Base-by-base conservation (phyloP, 345 rosid genomes). In the Rhizophora mangle region DNA sequence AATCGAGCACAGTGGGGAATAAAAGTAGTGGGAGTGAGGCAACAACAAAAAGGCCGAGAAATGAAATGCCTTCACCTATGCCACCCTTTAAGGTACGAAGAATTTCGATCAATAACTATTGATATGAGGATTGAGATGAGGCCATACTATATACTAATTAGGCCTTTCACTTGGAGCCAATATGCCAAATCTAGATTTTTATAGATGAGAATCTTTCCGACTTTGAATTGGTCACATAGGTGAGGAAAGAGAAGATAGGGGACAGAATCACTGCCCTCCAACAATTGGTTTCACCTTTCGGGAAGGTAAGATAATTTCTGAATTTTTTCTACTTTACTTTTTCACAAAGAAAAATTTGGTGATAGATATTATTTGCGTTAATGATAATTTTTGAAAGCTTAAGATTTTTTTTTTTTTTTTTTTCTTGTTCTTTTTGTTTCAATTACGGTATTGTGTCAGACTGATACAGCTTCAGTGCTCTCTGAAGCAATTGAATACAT, bases 201-300 rank as follows among this genome's bases (percentile, higher is more conserved):
- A n/a, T 64, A 57, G 60, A 77, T 74, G 69, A 78, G 34, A 70
- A 73, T 60, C 43, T 47, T 34, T 34, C 57, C 62, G 70, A 76
- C 61, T 71, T 63, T 71, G 62, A 26, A 39, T 39, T 39, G 3
- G 39, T 63, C 30, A 68, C 47, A 47, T 75, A 95, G 99, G 99
- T 83, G 86, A 89, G 92, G 82, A 95, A 92, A 87, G 98, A 90
- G 89, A 95, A 95, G 87, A 90, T 88, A 93, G 98, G 98, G 87
- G 99, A 95, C 96, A 90, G 96, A 90, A 92, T 95, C 92, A 93
- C 98, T 82, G 92, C 98, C 63, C 99, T 95, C 71, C 99, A 95
- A 86, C 99, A 95, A 90, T 88, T 95, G 87, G 98, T 95, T 85
- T 88, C 98, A 60, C 99, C 99, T 92, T 95, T 89, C 74, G 99